Evolutionary conservation across 179 eudicot species (phyloP).

Genomic region (Beta macrorhiza): DNA sequence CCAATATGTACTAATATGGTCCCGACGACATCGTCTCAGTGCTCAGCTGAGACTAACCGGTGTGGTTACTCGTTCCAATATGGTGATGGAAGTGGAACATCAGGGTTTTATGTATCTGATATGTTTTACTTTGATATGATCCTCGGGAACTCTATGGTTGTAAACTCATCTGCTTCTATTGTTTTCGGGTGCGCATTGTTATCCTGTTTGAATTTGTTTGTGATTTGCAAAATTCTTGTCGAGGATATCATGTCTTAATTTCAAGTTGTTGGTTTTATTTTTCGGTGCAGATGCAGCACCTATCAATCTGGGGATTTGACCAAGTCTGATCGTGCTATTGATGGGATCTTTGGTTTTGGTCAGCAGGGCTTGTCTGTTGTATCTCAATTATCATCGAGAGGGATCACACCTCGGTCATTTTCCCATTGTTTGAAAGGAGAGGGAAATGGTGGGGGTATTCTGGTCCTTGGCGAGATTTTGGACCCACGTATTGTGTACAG

Average conservation of each 20-base stretch:
- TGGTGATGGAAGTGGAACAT: conserved; percentile 94
- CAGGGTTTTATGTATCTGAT: conserved; percentile 84
- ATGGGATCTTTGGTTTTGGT: conserved; percentile 96
- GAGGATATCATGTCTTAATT: neutral
- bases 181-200: conserved; percentile 68
- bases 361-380: conserved; percentile 82
- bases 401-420: conserved; percentile 85
- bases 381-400: conserved; percentile 75
- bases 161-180: conserved; percentile 71
- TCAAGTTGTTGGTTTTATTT: conserved; percentile 2
- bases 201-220: neutral
- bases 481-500: conserved; percentile 84
- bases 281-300: conserved; percentile 76
- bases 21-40: conserved; percentile 62
- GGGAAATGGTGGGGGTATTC: conserved; percentile 81
- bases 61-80: conserved; percentile 84
- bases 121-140: conserved; percentile 62
- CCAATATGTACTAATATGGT: conserved; percentile 61
- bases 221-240: neutral
- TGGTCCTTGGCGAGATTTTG: conserved; percentile 96
- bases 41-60: conserved; percentile 57
- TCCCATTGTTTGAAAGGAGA: conserved; percentile 95
- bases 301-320: conserved; percentile 81
- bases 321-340: conserved; percentile 69
- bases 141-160: conserved; percentile 53